Percentiles rank a stretch among this genome's conserved stretches.
Evolutionary conservation across 257 asterid genomes (phyloP).

Genomic region (Rehmannia glutinosa): DNA sequence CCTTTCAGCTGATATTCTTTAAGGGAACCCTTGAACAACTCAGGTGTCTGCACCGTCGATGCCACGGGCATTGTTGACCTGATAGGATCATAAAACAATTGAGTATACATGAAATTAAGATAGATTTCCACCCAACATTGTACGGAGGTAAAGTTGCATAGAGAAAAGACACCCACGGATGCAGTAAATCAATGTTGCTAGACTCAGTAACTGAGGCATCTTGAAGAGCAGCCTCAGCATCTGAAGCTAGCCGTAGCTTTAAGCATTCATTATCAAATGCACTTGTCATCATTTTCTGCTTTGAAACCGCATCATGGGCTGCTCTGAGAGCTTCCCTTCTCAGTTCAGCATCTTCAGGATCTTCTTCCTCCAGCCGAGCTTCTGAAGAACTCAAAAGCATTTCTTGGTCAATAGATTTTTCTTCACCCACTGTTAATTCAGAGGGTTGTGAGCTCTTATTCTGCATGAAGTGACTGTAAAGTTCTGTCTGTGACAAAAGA

Average conservation of each 20-base stretch:
- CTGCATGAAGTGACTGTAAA: slow-evolving; percentile 99
- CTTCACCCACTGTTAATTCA: slow-evolving; percentile 56
- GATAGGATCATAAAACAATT: slow-evolving; percentile 22
- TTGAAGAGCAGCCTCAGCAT: slow-evolving; percentile 52
- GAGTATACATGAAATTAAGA: neutral
- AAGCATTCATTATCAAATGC: slow-evolving; percentile 82
- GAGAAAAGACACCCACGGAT: slow-evolving; percentile 67
- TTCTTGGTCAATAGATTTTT: slow-evolving; percentile 45
- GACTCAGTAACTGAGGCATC: slow-evolving; percentile 69
- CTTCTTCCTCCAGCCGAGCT: slow-evolving; percentile 60
- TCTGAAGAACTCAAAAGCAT: slow-evolving; percentile 49
- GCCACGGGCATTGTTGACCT: slow-evolving; percentile 99
- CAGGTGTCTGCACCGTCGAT: slow-evolving; percentile 86
- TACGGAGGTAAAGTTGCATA: neutral
- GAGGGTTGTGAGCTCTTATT: slow-evolving; percentile 73
- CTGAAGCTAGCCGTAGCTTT: slow-evolving; percentile 66
- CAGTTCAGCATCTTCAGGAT: slow-evolving; percentile 90
- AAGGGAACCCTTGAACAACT: slow-evolving; percentile 85
- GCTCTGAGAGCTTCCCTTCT: slow-evolving; percentile 96
- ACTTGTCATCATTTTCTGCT: slow-evolving; percentile 87
- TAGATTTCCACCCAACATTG: neutral
- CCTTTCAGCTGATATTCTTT: slow-evolving; percentile 95
- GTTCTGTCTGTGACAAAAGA: slow-evolving; percentile 94
- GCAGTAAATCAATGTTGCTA: slow-evolving; percentile 81
- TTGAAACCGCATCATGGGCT: slow-evolving; percentile 98